Percentiles rank a stretch among this genome's conserved stretches.
Evolutionary conservation across 208 protist species (phyloP).

Genomic region (Acanthamoeba healyi): DNA sequence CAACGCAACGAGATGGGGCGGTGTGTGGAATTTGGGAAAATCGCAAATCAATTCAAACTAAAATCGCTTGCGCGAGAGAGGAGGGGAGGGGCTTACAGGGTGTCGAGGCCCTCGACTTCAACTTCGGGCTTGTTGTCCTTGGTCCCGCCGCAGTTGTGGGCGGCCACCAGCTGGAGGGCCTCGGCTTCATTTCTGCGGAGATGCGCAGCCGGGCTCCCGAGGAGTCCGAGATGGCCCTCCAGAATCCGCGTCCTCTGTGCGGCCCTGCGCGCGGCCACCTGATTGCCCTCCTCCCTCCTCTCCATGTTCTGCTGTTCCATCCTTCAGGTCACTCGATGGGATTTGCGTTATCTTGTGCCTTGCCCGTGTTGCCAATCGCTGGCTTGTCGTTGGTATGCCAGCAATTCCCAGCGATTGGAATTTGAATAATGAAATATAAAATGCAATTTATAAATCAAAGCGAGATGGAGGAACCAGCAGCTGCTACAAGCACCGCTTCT

Average conservation of each 20-base stretch:
- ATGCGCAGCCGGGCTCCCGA: neutral
- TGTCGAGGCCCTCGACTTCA: neutral
- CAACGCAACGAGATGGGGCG: too few relatives aligned
- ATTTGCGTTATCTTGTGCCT: too few relatives aligned
- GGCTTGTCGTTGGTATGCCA: neutral
- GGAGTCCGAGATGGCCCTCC: neutral
- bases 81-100: neutral
- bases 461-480: neutral
- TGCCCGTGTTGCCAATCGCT: too few relatives aligned
- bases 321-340: too few relatives aligned
- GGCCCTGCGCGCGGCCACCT: neutral
- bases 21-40: too few relatives aligned
- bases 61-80: neutral
- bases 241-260: neutral
- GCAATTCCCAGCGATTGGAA: neutral
- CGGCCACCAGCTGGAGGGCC: neutral
- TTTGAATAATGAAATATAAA: neutral
- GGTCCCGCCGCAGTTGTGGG: neutral
- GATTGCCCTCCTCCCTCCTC: neutral
- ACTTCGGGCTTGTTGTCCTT: neutral
- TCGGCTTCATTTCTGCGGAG: constrained; percentile 1
- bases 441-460: neutral
- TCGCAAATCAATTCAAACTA: neutral
- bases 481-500: neutral
- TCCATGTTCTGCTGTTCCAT: neutral